Percentiles rank a stretch among this genome's conserved stretches.
These are phyloP conservation scores for Trichoderma lentiforme DNA, from an alignment of 2,329 filamentous ascomycete genomes.

Conservation along the genomic window DNA sequence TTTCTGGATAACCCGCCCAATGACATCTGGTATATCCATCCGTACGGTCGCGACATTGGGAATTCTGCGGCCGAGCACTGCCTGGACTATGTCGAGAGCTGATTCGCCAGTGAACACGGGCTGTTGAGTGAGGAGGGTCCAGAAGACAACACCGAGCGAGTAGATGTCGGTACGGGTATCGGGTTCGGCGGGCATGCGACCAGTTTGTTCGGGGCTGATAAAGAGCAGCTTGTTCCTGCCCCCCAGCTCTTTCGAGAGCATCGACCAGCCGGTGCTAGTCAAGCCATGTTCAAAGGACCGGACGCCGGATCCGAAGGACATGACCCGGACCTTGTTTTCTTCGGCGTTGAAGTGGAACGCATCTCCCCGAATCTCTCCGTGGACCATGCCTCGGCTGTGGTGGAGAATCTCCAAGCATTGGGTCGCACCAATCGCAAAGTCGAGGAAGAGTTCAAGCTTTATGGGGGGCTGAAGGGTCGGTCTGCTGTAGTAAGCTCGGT, in stretches of 20 bases:
- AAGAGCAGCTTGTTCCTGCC: conserved; percentile 87
- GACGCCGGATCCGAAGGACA: conserved; percentile 82
- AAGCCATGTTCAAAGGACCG: conserved; percentile 89
- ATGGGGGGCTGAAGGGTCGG: conserved; percentile 57
- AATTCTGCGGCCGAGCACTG: conserved; percentile 75
- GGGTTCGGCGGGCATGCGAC: conserved; percentile 85
- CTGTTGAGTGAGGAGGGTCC: conserved; percentile 76
- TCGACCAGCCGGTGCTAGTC: conserved; percentile 80
- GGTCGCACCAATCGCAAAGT: conserved; percentile 85
- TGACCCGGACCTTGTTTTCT: conserved; percentile 68
- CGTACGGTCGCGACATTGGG: conserved; percentile 72
- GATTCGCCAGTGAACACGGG: conserved; percentile 76
- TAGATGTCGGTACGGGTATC: conserved; percentile 93
- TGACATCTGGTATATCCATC: conserved; percentile 77
- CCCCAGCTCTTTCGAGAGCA: conserved; percentile 76
- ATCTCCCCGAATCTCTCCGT: conserved; percentile 87
- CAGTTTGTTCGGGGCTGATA: conserved; percentile 92
- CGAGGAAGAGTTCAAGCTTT: conserved; percentile 72
- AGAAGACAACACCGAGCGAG: conserved; percentile 84
- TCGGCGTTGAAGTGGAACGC: conserved; percentile 82
- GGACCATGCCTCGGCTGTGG: conserved; percentile 79
- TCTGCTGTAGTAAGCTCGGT: conserved; percentile 44
- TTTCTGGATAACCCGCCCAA: conserved; percentile 81
- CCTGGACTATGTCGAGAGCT: conserved; percentile 88
- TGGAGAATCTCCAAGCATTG: conserved; percentile 89